phyloP scores from a whole-genome alignment of 2,329 filamentous ascomycete genomes.

The Talaromyces piceae region DNA sequence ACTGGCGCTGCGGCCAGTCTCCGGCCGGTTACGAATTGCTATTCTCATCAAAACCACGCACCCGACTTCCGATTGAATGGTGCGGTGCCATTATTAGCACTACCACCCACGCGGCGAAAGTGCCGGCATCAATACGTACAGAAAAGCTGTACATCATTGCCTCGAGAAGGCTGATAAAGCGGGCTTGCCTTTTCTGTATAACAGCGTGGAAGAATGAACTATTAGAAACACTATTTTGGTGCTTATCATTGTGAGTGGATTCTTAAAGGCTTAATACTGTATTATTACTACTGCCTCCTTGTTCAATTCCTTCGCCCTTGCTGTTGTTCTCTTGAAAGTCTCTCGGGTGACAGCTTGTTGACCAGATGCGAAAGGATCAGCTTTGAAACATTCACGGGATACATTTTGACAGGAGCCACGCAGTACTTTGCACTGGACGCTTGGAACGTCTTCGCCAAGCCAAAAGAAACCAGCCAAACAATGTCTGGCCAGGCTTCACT shows the following conservation, averaged over 20 bases:
- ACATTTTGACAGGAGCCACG: neutral
- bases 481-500: slow-evolving; percentile 6
- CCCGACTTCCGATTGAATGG: neutral
- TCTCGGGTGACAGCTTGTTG: neutral
- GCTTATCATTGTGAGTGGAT: neutral
- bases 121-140: neutral
- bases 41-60: neutral
- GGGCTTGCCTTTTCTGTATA: neutral
- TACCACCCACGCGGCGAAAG: no score
- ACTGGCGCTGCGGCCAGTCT: neutral
- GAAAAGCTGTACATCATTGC: neutral
- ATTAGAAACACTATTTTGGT: neutral
- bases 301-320: no score
- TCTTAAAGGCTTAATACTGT: neutral
- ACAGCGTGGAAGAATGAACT: neutral
- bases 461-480: no score
- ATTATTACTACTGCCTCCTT: neutral
- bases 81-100: neutral
- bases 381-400: neutral
- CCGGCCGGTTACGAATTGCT: neutral
- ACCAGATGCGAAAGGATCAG: neutral
- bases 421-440: no score
- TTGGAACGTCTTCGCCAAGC: neutral
- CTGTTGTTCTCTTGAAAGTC: no score
- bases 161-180: neutral